Conservation (phyloP, 1,139 yeast species). For the Saccharomyces hybrid region DNA sequence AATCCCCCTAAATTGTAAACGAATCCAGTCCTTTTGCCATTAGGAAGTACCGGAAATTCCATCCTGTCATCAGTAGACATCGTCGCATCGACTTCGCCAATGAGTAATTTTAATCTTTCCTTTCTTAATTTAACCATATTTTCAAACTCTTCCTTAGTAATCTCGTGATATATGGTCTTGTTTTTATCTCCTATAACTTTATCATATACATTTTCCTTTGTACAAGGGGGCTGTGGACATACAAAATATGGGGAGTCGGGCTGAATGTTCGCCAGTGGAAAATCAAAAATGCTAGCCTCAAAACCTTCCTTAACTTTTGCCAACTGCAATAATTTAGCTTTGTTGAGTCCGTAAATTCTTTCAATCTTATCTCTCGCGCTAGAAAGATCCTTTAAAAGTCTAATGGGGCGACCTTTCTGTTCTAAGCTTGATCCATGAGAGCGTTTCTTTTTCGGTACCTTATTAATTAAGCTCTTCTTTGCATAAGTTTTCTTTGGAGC, state of each 20-base stretch:
- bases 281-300: conserved; percentile 32
- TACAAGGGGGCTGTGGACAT: conserved; percentile 9
- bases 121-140: conserved; percentile 14
- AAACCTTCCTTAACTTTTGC: conserved; percentile 34
- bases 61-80: conserved; percentile 15
- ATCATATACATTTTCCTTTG: conserved; percentile 7
- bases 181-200: conserved; percentile 18
- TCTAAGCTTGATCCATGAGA: conserved; percentile 9
- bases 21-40: conserved; percentile 38
- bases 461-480: background rate
- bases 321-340: conserved; percentile 29
- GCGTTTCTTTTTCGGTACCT: conserved; percentile 4
- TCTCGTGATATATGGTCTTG: conserved; percentile 7
- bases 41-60: conserved; percentile 30
- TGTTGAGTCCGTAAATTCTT: conserved; percentile 34
- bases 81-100: conserved; percentile 18
- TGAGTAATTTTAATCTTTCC: conserved; percentile 12
- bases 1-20: conserved; percentile 49
- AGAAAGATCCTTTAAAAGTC: conserved; percentile 30
- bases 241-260: conserved; percentile 16
- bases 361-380: conserved; percentile 35
- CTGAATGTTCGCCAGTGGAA: conserved; percentile 19
- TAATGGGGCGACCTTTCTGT: conserved; percentile 21
- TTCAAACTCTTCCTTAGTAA: conserved; percentile 13
- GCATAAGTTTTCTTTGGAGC: conserved; percentile 4